phyloP scores from a whole-genome alignment of 352 stramenopile species.

The Pythium inflatum region DNA sequence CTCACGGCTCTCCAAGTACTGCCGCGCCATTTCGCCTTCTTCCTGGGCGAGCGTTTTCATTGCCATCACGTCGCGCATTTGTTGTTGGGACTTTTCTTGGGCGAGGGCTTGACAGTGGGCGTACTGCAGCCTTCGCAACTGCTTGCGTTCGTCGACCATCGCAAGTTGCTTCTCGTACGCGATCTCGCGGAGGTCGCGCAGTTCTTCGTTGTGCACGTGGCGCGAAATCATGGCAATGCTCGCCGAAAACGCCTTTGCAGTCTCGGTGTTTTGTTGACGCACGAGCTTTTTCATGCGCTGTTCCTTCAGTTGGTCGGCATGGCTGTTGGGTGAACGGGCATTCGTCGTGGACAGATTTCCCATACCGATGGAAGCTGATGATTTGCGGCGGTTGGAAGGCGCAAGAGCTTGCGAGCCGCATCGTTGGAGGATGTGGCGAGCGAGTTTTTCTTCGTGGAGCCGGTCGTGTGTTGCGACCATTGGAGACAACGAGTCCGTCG shows the following conservation, averaged over 20 bases:
- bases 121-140: conserved; percentile 51
- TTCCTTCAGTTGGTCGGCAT: conserved; percentile 22
- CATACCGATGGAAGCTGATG: conserved; percentile 33
- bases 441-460: conserved; percentile 45
- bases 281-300: conserved; percentile 36
- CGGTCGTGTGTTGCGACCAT: conserved; percentile 30
- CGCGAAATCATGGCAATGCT: conserved; percentile 81
- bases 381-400: conserved; percentile 48
- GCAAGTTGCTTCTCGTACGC: conserved; percentile 48
- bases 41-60: conserved; percentile 67
- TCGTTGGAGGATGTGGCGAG: conserved; percentile 36
- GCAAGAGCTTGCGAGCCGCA: conserved; percentile 38
- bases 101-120: conserved; percentile 59
- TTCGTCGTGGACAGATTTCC: conserved; percentile 29
- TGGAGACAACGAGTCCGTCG: no score
- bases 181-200: conserved; percentile 49
- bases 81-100: conserved; percentile 45
- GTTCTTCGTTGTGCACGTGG: conserved; percentile 71
- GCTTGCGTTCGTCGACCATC: conserved; percentile 50
- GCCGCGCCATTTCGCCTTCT: conserved; percentile 47
- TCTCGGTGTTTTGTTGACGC: conserved; percentile 49
- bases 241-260: conserved; percentile 59
- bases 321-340: background rate
- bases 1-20: conserved; percentile 50
- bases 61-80: conserved; percentile 51